Conservation (phyloP, 1,139 yeast species). For the Kazachstania sp. region DNA sequence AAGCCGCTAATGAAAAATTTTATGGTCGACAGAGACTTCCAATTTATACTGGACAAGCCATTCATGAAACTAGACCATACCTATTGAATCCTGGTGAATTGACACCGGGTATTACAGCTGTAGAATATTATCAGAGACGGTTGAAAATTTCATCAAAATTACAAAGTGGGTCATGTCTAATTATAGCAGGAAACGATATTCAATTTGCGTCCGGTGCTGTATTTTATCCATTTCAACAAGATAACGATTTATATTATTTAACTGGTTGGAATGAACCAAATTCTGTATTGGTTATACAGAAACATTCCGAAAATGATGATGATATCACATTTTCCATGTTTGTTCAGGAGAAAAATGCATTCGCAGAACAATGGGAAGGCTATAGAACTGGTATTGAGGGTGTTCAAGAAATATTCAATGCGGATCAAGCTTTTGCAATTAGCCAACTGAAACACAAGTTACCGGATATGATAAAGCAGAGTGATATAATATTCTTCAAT, state of each 20-base stretch:
- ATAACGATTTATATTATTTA: constrained; percentile 75
- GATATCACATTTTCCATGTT: constrained; percentile 63
- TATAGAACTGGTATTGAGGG: constrained; percentile 80
- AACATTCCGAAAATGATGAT: constrained; percentile 42
- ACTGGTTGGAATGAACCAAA: constrained; percentile 95
- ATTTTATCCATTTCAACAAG: constrained; percentile 85
- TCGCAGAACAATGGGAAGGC: constrained; percentile 91
- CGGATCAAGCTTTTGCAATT: constrained; percentile 62
- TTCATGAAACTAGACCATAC: constrained; percentile 76
- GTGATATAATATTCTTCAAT: constrained; percentile 46
- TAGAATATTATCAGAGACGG: constrained; percentile 73
- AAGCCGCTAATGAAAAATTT: constrained; percentile 3
- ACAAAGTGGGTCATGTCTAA: constrained; percentile 60
- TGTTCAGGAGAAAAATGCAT: constrained; percentile 75
- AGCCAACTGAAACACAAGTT: constrained; percentile 32
- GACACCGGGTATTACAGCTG: constrained; percentile 80
- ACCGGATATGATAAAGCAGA: constrained; percentile 37
- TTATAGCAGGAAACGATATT: constrained; percentile 62
- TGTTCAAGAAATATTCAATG: constrained; percentile 75
- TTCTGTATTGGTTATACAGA: constrained; percentile 67
- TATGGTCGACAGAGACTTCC: constrained; percentile 14
- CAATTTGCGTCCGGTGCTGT: constrained; percentile 86
- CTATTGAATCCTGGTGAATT: constrained; percentile 65
- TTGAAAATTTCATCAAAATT: constrained; percentile 45
- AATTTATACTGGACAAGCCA: constrained; percentile 66